Percentiles rank a stretch among this genome's conserved stretches.
Conservation (phyloP, 495 filamentous ascomycete genomes). For the Penicillium pulvis region DNA sequence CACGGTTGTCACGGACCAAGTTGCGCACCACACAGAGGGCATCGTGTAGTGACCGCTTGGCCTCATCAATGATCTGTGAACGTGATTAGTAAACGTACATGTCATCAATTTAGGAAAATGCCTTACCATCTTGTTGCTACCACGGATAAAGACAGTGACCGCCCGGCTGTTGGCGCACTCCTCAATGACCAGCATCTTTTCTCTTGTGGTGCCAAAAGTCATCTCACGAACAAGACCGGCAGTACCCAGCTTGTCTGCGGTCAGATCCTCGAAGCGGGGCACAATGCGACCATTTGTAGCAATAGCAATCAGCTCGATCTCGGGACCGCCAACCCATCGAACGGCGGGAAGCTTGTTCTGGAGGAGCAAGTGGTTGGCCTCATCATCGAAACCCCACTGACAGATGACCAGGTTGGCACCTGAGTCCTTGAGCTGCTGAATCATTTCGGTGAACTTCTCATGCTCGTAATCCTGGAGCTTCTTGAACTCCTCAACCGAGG, state of each 20-base stretch:
- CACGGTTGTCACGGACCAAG: conserved; percentile 90
- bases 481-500: conserved; percentile 96
- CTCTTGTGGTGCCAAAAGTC: conserved; percentile 93
- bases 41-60: conserved; percentile 95
- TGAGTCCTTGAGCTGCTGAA: conserved; percentile 94
- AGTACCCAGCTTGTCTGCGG: conserved; percentile 81
- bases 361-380: conserved; percentile 94
- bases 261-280: conserved; percentile 94
- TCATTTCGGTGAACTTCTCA: conserved; percentile 98
- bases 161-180: conserved; percentile 98
- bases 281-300: conserved; percentile 98
- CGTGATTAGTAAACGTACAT: conserved; percentile 4
- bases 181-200: conserved; percentile 99
- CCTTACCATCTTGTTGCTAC: conserved; percentile 98
- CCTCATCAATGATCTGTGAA: conserved; percentile 92
- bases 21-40: conserved; percentile 98
- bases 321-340: conserved; percentile 95
- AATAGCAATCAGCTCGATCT: conserved; percentile 98
- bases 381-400: conserved; percentile 99
- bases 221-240: conserved; percentile 93
- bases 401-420: conserved; percentile 98
- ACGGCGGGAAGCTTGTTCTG: conserved; percentile 96
- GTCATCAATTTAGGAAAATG: not conserved
- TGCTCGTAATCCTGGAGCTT: conserved; percentile 92
- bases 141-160: conserved; percentile 92